Base-by-base conservation (phyloP, 108 stramenopile species). In the Phaeodactylum tricornutum region DNA sequence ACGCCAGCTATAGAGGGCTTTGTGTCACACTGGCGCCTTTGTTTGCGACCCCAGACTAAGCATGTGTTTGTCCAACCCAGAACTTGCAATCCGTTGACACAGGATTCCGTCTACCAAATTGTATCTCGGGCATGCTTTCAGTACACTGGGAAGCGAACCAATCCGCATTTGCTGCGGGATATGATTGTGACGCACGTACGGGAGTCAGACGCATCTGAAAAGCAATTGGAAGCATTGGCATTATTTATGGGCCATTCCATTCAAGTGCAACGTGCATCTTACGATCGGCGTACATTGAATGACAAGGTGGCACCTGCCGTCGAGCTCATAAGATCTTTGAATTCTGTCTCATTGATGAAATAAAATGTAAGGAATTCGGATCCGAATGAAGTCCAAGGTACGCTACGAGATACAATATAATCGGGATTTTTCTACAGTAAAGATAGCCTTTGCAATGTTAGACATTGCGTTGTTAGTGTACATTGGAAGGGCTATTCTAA, bases 241-340 rank as follows among this genome's bases (percentile, higher is more conserved):
- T 61, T 90, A 32, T 90, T 67, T 50, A 90, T 90, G 88, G 88
- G 88, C 0, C 87, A 89, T 56, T 77, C 75, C 17, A 72, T 89
- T 16, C 55, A 62, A 37, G 86, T 90, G 88, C 88, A 91, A 61
- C 57, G 82, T n/a, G 68, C 74, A 3, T 82, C 80, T 21, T 90
- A 90, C 39, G 87, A 90, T 61, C 59, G 83, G 26, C 61, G 88
- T 7, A 91, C 88, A 5, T 43, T 91, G 19, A 67, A 54, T n/a
- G 66, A 66, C 15, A 91, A 91, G 55, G 75, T 86, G 31, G 79
- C 82, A 36, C 88, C 88, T 0, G 88, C 84, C 5, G 66, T 91
- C 17, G 46, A 69, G 27, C 56, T 91, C 30, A 59, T 91, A 67
- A 63, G 75, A 42, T 55, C 55, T 8, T 54, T 76, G 52, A 79